Conservation (phyloP, 192 early-diverging fungal genomes). For the Geranomyces variabilis region DNA sequence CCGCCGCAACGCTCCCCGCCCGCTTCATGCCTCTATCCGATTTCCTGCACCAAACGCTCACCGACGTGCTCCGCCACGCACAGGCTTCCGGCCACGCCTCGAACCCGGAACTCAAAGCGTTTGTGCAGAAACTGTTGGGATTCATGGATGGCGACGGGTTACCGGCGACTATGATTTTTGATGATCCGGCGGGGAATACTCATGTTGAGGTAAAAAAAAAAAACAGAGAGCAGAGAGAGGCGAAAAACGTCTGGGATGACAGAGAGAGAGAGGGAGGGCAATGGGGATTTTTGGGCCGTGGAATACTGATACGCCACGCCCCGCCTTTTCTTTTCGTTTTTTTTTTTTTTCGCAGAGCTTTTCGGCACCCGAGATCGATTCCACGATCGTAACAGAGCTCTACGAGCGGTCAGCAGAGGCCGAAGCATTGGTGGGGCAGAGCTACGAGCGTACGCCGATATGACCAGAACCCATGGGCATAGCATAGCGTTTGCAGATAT, state of each 20-base stretch:
- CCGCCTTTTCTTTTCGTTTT: too few species aligned
- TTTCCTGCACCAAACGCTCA: constrained; percentile 14
- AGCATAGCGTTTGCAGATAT: background rate
- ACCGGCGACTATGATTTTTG: constrained; percentile 15
- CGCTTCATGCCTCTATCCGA: constrained; percentile 13
- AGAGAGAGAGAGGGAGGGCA: too few species aligned
- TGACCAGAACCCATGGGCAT: background rate
- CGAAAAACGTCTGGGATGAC: background rate
- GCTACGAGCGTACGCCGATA: constrained; percentile 9
- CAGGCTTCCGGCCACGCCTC: background rate
- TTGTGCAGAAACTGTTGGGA: background rate
- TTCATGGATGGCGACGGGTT: constrained; percentile 17
- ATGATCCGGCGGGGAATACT: constrained; percentile 24
- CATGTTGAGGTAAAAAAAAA: constrained; percentile 19
- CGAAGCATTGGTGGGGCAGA: background rate
- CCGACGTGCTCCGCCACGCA: constrained; percentile 11
- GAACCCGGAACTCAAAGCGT: constrained; percentile 3
- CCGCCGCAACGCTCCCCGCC: background rate
- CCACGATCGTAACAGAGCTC: constrained; percentile 6
- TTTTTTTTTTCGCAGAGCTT: constrained; percentile 14
- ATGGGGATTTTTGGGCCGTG: too few species aligned
- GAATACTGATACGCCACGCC: too few species aligned
- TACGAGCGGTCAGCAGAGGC: constrained; percentile 13
- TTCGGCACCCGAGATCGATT: constrained; percentile 14
- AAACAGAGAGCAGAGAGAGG: too few species aligned